These are phyloP conservation scores for Penicillium sp. DNA, from an alignment of 2,329 filamentous ascomycete genomes.

Conservation along the genomic window DNA sequence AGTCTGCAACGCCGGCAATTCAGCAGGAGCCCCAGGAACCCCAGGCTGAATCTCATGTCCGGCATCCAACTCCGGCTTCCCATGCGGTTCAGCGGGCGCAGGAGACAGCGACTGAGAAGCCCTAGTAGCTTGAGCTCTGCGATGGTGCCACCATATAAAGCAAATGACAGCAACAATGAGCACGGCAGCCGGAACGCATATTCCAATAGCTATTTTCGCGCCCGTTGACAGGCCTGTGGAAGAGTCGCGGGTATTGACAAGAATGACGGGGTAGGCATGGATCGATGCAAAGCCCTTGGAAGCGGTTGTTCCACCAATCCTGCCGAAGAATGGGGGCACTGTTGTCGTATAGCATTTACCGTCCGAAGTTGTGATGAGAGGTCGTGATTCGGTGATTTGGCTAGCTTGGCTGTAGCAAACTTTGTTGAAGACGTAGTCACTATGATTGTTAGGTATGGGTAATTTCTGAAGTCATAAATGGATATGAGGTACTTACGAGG, in stretches of 20 bases:
- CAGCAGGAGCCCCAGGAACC: constrained; percentile 1
- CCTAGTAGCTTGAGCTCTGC: neutral
- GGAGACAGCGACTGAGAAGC: neutral
- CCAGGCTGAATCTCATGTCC: neutral
- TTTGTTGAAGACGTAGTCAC: neutral
- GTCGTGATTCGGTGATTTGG: neutral
- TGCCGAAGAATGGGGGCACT: neutral
- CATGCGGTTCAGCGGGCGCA: neutral
- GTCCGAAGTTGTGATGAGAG: neutral
- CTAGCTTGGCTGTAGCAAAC: neutral
- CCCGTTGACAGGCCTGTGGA: constrained; percentile 23
- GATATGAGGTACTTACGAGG: constrained; percentile 5
- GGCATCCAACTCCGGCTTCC: constrained; percentile 11
- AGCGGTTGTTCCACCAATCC: neutral
- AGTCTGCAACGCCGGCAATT: constrained; percentile 3
- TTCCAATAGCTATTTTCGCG: constrained; percentile 27
- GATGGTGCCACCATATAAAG: constrained; percentile 16
- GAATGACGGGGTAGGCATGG: neutral
- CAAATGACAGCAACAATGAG: constrained; percentile 13
- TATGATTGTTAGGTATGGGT: neutral
- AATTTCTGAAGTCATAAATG: neutral
- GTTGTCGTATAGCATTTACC: neutral
- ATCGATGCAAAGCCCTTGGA: neutral
- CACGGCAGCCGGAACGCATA: constrained; percentile 19
- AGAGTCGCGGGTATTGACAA: neutral